A percentile compares a stretch with the other conserved stretches of the same genome.
Conservation (phyloP, 2,329 filamentous ascomycete genomes). For the Passalora sequoiae region DNA sequence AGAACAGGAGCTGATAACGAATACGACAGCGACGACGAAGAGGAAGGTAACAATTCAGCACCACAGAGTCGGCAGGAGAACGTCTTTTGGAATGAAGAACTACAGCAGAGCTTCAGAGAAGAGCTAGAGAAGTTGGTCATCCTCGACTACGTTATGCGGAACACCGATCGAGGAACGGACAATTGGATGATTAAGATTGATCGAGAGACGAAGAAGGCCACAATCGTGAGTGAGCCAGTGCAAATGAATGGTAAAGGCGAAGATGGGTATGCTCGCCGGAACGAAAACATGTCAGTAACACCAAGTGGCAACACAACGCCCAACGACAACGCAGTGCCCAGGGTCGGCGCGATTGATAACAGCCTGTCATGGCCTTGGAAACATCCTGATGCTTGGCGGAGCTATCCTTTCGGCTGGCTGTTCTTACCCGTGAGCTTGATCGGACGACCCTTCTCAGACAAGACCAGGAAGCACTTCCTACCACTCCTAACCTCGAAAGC, state of each 20-base stretch:
- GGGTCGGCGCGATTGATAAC: conserved; percentile 92
- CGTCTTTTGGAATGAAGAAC: conserved; percentile 78
- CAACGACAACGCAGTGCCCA: conserved; percentile 56
- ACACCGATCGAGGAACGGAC: conserved; percentile 91
- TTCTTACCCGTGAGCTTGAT: conserved; percentile 96
- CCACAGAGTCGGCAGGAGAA: conserved; percentile 36
- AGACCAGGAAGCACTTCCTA: conserved; percentile 90
- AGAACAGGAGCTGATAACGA: conserved; percentile 51
- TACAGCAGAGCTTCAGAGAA: conserved; percentile 90
- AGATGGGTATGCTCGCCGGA: conserved; percentile 41
- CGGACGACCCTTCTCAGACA: conserved; percentile 90
- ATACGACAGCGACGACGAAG: conserved; percentile 30
- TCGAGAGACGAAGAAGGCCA: conserved; percentile 73
- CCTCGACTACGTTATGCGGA: conserved; percentile 97
- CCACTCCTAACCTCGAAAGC: conserved; percentile 87
- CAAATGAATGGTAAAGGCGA: conserved; percentile 49
- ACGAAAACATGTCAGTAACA: conserved; percentile 77
- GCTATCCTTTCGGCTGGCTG: conserved; percentile 97
- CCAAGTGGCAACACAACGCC: conserved; percentile 6
- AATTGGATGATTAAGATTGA: conserved; percentile 99
- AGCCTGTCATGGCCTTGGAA: conserved; percentile 99
- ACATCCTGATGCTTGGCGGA: conserved; percentile 85
- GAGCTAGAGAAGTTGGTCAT: conserved; percentile 96
- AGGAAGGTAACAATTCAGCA: conserved; percentile 8
- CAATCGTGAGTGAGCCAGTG: conserved; percentile 79